phyloP scores from a whole-genome alignment of 768 basidiomycete genomes.

The Tricholoma furcatifolium region DNA sequence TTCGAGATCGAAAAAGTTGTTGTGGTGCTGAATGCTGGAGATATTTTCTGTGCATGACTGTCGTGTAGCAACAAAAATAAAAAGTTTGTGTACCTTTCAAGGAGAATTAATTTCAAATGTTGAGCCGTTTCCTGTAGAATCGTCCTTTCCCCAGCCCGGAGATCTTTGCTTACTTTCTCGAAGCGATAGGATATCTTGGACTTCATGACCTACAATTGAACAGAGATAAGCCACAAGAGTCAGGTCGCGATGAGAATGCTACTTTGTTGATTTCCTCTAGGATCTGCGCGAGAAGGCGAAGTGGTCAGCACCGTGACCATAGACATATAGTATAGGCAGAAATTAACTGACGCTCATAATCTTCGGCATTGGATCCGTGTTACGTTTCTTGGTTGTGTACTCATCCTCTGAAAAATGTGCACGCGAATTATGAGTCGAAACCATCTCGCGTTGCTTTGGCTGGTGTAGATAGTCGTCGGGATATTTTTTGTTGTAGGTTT shows the following conservation, averaged over 20 bases:
- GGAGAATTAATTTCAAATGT: constrained; percentile 43
- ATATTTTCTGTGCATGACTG: neutral
- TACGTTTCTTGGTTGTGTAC: neutral
- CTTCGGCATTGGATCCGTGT: constrained; percentile 8
- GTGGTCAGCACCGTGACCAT: neutral
- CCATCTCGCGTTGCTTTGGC: neutral
- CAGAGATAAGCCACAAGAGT: neutral
- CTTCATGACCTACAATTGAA: constrained; percentile 40
- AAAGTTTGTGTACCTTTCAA: constrained; percentile 37
- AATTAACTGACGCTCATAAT: constrained; percentile 42
- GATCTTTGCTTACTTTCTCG: constrained; percentile 43
- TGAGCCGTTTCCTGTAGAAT: constrained; percentile 46
- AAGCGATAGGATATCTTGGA: constrained; percentile 47
- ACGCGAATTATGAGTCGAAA: neutral
- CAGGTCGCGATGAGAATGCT: neutral
- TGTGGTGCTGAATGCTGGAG: constrained; percentile 49
- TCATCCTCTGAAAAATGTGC: neutral
- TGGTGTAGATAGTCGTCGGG: too few species aligned
- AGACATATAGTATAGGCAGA: neutral
- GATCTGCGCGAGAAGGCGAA: constrained; percentile 31
- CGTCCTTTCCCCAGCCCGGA: constrained; percentile 40
- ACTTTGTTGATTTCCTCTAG: constrained; percentile 51
- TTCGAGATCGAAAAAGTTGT: constrained; percentile 53
- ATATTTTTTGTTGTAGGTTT: too few species aligned
- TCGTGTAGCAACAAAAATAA: neutral